Conservation (phyloP, 371 early-diverging fungal species). For the Amoeboaphelidium protococcarum region DNA sequence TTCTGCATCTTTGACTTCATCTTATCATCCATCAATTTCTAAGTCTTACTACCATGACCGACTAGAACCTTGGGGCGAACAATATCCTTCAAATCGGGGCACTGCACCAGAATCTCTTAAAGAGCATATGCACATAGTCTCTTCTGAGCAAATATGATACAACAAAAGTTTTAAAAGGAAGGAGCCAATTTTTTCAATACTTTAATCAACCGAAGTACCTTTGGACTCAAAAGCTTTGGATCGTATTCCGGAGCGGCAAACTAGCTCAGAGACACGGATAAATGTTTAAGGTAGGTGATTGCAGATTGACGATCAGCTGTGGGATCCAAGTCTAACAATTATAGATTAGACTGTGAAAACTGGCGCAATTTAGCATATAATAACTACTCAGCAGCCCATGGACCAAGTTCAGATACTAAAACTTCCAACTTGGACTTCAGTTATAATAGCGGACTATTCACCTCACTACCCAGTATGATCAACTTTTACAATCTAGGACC, state of each 20-base stretch:
- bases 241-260: no score
- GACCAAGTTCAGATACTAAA: conserved; percentile 30
- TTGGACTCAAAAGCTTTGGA: conserved; percentile 19
- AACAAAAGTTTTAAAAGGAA: conserved; percentile 27
- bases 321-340: no score
- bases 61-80: conserved; percentile 28
- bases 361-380: no score
- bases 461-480: no score
- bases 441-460: no score
- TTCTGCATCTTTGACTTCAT: conserved; percentile 37
- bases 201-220: conserved; percentile 26
- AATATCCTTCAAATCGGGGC: conserved; percentile 12
- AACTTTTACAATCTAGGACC: no score
- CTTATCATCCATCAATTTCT: conserved; percentile 7
- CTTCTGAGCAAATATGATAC: conserved; percentile 54
- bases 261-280: no score
- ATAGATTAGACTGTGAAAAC: no score
- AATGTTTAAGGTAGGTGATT: no score
- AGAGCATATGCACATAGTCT: conserved; percentile 42
- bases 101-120: conserved; percentile 17
- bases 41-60: conserved; percentile 28
- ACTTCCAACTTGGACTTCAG: no score
- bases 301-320: no score
- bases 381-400: no score
- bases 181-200: conserved; percentile 14